These are phyloP conservation scores for Castanopsis chinensis DNA, from an alignment of 306 rosid genomes.

Conservation along the genomic window DNA sequence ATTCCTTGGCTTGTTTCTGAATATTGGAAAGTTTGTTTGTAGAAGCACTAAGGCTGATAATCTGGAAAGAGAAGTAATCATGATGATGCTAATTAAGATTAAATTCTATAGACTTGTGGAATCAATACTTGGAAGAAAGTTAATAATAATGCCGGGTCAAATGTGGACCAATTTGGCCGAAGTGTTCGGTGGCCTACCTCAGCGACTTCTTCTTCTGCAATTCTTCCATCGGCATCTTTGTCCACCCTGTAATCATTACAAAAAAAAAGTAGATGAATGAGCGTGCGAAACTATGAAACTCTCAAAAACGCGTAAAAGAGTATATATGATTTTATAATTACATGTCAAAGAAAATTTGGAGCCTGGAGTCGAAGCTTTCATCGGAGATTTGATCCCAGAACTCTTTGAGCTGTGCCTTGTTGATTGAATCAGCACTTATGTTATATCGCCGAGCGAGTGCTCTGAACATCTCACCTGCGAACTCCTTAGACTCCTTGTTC, in stretches of 20 bases:
- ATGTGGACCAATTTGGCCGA: too few species aligned
- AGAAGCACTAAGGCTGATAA: conserved; percentile 57
- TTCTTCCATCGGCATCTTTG: conserved; percentile 60
- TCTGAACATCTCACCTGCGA: conserved; percentile 57
- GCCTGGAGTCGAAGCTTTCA: conserved; percentile 60
- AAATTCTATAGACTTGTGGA: too few species aligned
- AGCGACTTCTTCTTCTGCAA: conserved; percentile 50
- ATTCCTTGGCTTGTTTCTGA: conserved; percentile 52
- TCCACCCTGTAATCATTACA: conserved; percentile 44
- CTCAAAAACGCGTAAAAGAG: too few species aligned
- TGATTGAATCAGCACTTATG: conserved; percentile 35
- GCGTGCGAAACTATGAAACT: not conserved
- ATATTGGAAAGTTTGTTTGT: conserved; percentile 54
- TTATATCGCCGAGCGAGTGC: conserved; percentile 48
- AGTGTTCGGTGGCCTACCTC: conserved; percentile 30
- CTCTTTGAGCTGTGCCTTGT: conserved; percentile 42
- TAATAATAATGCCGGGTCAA: not conserved
- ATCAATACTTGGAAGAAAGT: not conserved
- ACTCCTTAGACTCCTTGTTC: conserved; percentile 60
- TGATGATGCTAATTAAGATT: not conserved
- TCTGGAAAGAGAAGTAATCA: conserved; percentile 21
- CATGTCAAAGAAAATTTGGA: conserved; percentile 67
- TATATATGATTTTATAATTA: not conserved
- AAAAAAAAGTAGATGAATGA: not conserved
- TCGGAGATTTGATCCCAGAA: conserved; percentile 59